Evolutionary conservation across 2,329 filamentous ascomycete genomes (phyloP).

Genomic region (Calonectria henricotiae): DNA sequence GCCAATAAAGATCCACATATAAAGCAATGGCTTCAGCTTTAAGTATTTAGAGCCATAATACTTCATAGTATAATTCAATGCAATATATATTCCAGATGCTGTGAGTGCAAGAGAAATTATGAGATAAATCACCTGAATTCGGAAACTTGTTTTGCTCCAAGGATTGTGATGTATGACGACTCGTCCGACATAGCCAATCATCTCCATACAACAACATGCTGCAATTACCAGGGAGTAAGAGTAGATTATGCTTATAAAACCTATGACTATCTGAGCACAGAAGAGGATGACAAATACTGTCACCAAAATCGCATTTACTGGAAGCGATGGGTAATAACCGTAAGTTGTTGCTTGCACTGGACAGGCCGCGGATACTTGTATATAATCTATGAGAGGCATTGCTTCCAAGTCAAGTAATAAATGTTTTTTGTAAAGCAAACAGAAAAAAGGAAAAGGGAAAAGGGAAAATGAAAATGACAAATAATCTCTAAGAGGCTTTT

Average conservation of each 20-base stretch:
- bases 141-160: slow-evolving; percentile 60
- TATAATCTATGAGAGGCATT: slow-evolving; percentile 35
- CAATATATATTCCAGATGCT: slow-evolving; percentile 65
- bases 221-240: slow-evolving; percentile 58
- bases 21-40: slow-evolving; percentile 60
- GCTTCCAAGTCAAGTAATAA: not conserved
- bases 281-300: slow-evolving; percentile 56
- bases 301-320: slow-evolving; percentile 55
- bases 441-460: not conserved
- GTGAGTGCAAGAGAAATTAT: slow-evolving; percentile 63
- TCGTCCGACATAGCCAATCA: slow-evolving; percentile 62
- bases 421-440: too few species aligned
- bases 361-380: slow-evolving; percentile 47
- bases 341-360: slow-evolving; percentile 50
- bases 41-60: slow-evolving; percentile 62
- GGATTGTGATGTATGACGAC: slow-evolving; percentile 60
- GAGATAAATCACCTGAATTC: slow-evolving; percentile 61
- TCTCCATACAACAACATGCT: slow-evolving; percentile 60
- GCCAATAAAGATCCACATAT: slow-evolving; percentile 57
- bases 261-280: slow-evolving; percentile 55
- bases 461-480: not conserved
- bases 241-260: slow-evolving; percentile 58
- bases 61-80: slow-evolving; percentile 64
- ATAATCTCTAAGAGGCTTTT: not conserved
- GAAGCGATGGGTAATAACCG: slow-evolving; percentile 46